A percentile compares a stretch with the other conserved stretches of the same genome.
Evolutionary conservation across 345 rosid genomes (phyloP).

Genomic region (Abelmoschus esculentus): DNA sequence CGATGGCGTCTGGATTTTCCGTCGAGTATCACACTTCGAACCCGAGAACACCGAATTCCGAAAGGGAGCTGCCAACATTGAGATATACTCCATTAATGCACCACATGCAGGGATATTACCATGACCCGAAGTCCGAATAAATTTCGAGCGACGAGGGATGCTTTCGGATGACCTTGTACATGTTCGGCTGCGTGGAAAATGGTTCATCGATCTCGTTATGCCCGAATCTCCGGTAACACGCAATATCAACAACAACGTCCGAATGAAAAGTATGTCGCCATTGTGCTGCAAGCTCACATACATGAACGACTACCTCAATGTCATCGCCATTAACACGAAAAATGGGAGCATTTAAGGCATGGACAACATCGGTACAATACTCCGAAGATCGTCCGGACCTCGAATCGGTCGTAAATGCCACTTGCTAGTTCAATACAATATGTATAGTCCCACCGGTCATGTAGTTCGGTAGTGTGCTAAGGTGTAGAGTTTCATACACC

Average conservation of each 20-base stretch:
- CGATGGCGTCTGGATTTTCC: conserved; percentile 77
- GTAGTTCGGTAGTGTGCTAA: conserved; percentile 82
- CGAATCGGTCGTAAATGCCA: conserved; percentile 82
- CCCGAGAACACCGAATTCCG: conserved; percentile 82
- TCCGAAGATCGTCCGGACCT: conserved; percentile 73
- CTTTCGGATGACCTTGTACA: conserved; percentile 51
- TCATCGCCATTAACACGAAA: conserved; percentile 76
- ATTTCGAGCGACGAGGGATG: not conserved
- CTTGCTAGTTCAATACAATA: conserved; percentile 82
- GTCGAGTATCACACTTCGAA: conserved; percentile 81
- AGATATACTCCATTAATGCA: not conserved
- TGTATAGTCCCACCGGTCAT: conserved; percentile 76
- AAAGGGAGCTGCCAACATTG: conserved; percentile 53
- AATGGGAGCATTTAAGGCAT: conserved; percentile 75
- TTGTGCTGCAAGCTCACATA: conserved; percentile 75
- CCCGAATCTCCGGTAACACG: conserved; percentile 72
- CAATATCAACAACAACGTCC: conserved; percentile 74
- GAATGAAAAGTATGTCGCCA: conserved; percentile 88
- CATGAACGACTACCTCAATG: conserved; percentile 73
- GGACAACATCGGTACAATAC: conserved; percentile 83
- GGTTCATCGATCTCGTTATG: conserved; percentile 88
- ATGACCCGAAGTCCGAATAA: not conserved
- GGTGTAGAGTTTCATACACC: conserved; percentile 78
- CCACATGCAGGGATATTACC: not conserved
- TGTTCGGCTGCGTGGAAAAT: conserved; percentile 71